Percentiles rank a stretch among this genome's conserved stretches.
These are phyloP conservation scores for Cicer arietinum DNA, from an alignment of 306 rosid genomes.

Conservation along the genomic window DNA sequence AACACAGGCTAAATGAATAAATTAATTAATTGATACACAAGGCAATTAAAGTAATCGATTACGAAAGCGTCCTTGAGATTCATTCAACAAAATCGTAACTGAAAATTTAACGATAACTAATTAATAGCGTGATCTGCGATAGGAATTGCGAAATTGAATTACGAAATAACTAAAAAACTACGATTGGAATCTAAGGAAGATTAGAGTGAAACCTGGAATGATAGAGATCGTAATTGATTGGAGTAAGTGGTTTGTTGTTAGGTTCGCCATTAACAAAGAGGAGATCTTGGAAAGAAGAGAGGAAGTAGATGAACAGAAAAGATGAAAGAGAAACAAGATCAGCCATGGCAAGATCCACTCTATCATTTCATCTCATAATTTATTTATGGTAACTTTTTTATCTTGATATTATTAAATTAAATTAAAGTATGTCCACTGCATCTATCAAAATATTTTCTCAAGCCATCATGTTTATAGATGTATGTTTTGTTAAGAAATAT, in stretches of 20 bases:
- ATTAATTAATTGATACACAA: neutral
- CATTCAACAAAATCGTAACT: conserved; percentile 35
- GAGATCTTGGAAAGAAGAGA: conserved; percentile 53
- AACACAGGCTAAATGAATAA: neutral
- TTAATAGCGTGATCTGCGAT: conserved; percentile 29
- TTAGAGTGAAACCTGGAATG: conserved; percentile 70
- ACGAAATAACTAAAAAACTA: conserved; percentile 21
- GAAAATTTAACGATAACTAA: neutral
- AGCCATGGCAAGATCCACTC: conserved; percentile 65
- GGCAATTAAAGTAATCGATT: neutral
- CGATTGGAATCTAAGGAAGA: conserved; percentile 1
- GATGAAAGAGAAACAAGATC: conserved; percentile 52
- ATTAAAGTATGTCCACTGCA: neutral
- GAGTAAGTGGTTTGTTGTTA: conserved; percentile 44
- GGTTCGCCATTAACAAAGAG: conserved; percentile 52
- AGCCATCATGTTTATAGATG: too few relatives aligned
- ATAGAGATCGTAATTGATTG: conserved; percentile 84
- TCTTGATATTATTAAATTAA: conserved; percentile 3
- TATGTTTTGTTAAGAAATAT: too few relatives aligned
- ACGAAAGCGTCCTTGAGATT: conserved; percentile 21
- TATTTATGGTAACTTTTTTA: conserved; percentile 20
- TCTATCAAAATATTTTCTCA: neutral
- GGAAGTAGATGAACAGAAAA: conserved; percentile 43
- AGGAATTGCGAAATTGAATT: conserved; percentile 30
- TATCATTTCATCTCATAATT: conserved; percentile 20